These are phyloP conservation scores for Panellus pusillus DNA, from an alignment of 768 basidiomycete genomes.

Conservation along the genomic window DNA sequence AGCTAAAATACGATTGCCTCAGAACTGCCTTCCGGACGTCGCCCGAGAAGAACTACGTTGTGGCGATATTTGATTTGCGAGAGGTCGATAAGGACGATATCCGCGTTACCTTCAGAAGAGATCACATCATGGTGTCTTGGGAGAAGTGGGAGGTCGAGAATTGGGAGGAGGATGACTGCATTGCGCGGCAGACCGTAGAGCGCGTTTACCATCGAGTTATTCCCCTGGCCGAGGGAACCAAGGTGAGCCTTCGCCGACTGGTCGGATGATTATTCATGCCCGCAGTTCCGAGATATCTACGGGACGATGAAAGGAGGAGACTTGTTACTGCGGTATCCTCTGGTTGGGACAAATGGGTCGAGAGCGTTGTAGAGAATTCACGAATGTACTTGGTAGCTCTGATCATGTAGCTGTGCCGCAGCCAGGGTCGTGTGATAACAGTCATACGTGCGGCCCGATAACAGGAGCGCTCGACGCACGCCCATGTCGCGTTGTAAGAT, in stretches of 20 bases:
- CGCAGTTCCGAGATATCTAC: conserved; percentile 49
- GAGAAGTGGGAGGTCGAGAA: conserved; percentile 42
- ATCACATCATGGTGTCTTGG: conserved; percentile 48
- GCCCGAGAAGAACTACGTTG: conserved; percentile 46
- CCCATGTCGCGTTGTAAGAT: conserved; percentile 5
- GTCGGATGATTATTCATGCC: not conserved
- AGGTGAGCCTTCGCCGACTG: conserved; percentile 28
- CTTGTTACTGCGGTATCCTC: conserved; percentile 47
- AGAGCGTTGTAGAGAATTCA: conserved; percentile 6
- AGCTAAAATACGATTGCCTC: conserved; percentile 16
- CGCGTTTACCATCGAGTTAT: conserved; percentile 49
- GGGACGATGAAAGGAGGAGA: conserved; percentile 45
- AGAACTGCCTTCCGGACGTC: conserved; percentile 48
- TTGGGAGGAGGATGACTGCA: conserved; percentile 40
- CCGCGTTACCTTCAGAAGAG: conserved; percentile 48
- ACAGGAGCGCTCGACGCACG: not conserved
- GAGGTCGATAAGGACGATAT: conserved; percentile 52
- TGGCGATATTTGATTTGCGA: conserved; percentile 50
- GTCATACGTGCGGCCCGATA: too few relatives aligned
- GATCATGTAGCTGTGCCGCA: not conserved
- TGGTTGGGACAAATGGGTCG: conserved; percentile 10
- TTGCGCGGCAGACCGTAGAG: conserved; percentile 48
- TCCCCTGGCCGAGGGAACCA: conserved; percentile 51
- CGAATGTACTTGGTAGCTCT: too few relatives aligned
- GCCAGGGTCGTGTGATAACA: too few relatives aligned